A percentile compares a stretch with the other conserved stretches of the same genome.
phyloP scores from a whole-genome alignment of 1,284 basidiomycete genomes.

The Megacollybia platyphylla region DNA sequence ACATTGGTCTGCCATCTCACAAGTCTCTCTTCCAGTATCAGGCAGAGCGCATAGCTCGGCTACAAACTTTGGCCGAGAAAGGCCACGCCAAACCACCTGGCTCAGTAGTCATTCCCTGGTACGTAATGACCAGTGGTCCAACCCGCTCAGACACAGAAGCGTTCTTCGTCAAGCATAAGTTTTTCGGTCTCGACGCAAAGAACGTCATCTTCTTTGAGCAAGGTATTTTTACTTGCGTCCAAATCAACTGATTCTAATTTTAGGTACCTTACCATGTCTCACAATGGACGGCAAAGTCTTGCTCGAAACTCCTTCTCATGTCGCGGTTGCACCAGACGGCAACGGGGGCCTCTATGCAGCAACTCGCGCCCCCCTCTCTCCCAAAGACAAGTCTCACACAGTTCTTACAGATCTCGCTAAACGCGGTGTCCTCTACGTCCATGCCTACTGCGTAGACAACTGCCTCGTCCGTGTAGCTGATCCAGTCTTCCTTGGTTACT shows the following conservation, averaged over 20 bases:
- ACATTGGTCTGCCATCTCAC: slow-evolving; percentile 87
- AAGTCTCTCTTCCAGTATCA: slow-evolving; percentile 96
- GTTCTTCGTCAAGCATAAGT: slow-evolving; percentile 72
- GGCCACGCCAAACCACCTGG: slow-evolving; percentile 38
- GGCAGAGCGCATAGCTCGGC: slow-evolving; percentile 82
- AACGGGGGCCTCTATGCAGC: slow-evolving; percentile 97
- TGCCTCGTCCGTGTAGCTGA: slow-evolving; percentile 97
- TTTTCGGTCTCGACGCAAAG: slow-evolving; percentile 74
- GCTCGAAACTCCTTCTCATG: slow-evolving; percentile 64
- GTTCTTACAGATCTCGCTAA: slow-evolving; percentile 76
- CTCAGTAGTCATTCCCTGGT: slow-evolving; percentile 79
- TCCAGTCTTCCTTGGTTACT: slow-evolving; percentile 92
- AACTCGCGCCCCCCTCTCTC: slow-evolving; percentile 65
- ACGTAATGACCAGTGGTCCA: slow-evolving; percentile 98
- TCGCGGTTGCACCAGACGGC: slow-evolving; percentile 94
- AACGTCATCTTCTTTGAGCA: slow-evolving; percentile 96
- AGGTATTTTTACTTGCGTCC: slow-evolving; percentile 27
- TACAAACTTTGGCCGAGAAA: slow-evolving; percentile 68
- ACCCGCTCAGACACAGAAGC: slow-evolving; percentile 80
- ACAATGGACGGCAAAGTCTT: slow-evolving; percentile 91
- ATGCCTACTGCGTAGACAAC: slow-evolving; percentile 98
- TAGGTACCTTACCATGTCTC: slow-evolving; percentile 92
- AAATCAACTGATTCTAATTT: slow-evolving; percentile 4
- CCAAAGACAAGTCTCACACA: slow-evolving; percentile 46
- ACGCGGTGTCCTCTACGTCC: slow-evolving; percentile 81